Conservation (phyloP, 768 basidiomycete species). For the Leccinum obscurum region DNA sequence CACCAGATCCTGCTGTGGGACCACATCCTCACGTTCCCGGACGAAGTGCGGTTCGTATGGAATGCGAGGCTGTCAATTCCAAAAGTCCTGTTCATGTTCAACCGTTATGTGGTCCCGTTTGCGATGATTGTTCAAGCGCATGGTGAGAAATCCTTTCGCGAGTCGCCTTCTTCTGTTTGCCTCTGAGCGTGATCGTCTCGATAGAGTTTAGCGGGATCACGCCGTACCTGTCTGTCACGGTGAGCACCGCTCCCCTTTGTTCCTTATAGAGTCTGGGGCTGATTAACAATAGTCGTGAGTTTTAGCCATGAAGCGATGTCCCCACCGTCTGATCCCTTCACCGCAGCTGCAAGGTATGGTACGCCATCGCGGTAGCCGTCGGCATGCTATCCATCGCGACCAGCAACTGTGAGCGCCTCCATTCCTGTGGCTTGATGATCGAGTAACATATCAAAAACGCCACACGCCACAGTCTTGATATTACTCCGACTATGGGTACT, state of each 20-base stretch:
- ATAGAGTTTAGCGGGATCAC: slow-evolving; percentile 27
- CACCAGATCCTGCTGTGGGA: slow-evolving; percentile 36
- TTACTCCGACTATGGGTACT: slow-evolving; percentile 34
- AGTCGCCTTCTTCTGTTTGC: background rate
- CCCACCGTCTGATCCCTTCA: slow-evolving; percentile 1
- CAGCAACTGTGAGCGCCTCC: slow-evolving; percentile 35
- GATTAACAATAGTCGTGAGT: background rate
- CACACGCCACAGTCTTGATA: slow-evolving; percentile 34
- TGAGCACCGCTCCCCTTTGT: slow-evolving; percentile 7
- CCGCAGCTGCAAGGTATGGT: slow-evolving; percentile 29
- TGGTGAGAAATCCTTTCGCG: slow-evolving; percentile 22
- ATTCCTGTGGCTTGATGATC: background rate
- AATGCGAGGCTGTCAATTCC: slow-evolving; percentile 26
- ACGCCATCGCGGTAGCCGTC: slow-evolving; percentile 19
- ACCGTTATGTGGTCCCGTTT: slow-evolving; percentile 35
- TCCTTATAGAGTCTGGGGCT: background rate
- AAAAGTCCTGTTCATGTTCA: slow-evolving; percentile 35
- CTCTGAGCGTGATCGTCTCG: no score
- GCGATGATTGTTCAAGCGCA: slow-evolving; percentile 31
- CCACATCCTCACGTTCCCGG: slow-evolving; percentile 33
- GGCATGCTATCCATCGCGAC: slow-evolving; percentile 39
- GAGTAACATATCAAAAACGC: background rate
- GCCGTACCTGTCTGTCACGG: slow-evolving; percentile 16
- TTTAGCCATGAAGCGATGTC: background rate
- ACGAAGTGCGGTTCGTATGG: slow-evolving; percentile 37